Evolutionary conservation across 169 alveolate species (phyloP), one percentile per base, ranked within the genome.

Genomic region (Cryptosporidium sp.): DNA sequence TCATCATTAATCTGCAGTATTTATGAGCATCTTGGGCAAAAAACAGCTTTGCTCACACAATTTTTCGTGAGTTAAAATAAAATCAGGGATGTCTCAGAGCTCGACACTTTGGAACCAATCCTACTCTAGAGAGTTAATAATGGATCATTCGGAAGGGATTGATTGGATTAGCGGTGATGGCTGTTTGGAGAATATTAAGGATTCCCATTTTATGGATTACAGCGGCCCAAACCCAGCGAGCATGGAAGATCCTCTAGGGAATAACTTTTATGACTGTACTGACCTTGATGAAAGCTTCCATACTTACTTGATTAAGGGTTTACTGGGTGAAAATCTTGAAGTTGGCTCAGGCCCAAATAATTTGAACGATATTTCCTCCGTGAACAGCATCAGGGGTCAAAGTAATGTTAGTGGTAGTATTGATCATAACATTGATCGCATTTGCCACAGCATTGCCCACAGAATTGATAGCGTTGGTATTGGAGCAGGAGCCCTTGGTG

Each of bases 241-340:
- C 3, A 61, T 59, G 6, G 89, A 65, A 23, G 71, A 73, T 39
- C 43, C 89, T 9, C n/a, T 80, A 5, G 48, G 59, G 9, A 80
- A 65, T 29, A 65, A 48, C 26, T 80, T 80, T 41, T 80, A 80
- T 41, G 89, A 80, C 51, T 80, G 80, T 48, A 33, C 89, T 1
- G 89, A 65, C 6, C 68, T 80, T 37, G 89, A 80, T 62, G 89
- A 80, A 16, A 65, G 35, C 23, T 58, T 80, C 35, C 89, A 80
- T 31, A 61, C 14, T 65, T 80, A 80, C 52, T 16, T 80, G 52
- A 43, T 80, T 21, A 80, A 80, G 33, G 89, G 89, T 14, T 23
- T 80, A 12, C 16, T 80, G 45, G 89, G 80, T n/a, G 89, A 35
- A 14, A 55, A 26, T 55, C 12, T 55, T n/a, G 67, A 55, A 23